A percentile compares a stretch with the other conserved stretches of the same genome.
These are phyloP conservation scores for Magnusiomyces sp. DNA, from an alignment of 1,139 yeast species.

Conservation along the genomic window DNA sequence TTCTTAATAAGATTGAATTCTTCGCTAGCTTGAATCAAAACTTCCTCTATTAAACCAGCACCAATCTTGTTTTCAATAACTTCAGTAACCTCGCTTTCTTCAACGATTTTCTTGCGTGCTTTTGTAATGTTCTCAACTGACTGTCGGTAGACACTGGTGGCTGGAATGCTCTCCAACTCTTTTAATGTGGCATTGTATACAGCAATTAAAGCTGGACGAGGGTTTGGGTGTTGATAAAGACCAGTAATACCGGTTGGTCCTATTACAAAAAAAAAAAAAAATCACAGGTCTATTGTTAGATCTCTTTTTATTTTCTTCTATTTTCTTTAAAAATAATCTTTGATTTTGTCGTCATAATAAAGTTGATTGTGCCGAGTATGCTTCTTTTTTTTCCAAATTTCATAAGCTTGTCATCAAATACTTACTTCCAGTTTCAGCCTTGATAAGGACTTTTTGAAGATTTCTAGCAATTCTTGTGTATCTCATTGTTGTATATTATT, in stretches of 20 bases:
- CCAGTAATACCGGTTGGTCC: constrained; percentile 73
- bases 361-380: too few relatives aligned
- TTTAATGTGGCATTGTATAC: constrained; percentile 63
- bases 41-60: constrained; percentile 77
- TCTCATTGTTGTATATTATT: constrained; percentile 34
- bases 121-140: constrained; percentile 66
- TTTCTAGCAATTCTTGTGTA: constrained; percentile 33
- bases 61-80: constrained; percentile 70
- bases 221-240: constrained; percentile 70
- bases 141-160: constrained; percentile 64
- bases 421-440: constrained; percentile 49
- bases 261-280: constrained; percentile 4
- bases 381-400: too few relatives aligned
- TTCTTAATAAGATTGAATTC: constrained; percentile 63
- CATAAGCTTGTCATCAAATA: constrained; percentile 1
- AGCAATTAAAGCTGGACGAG: constrained; percentile 69
- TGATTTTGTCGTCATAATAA: too few relatives aligned
- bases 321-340: too few relatives aligned
- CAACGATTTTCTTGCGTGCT: constrained; percentile 61
- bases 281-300: not conserved
- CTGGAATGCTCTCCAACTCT: constrained; percentile 56
- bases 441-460: constrained; percentile 52
- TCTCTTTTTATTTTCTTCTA: too few relatives aligned
- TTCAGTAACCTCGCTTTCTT: constrained; percentile 52
- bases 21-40: constrained; percentile 74